Evolutionary conservation across 768 basidiomycete genomes (phyloP).

Genomic region (Rhodotorula kratochvilovae): DNA sequence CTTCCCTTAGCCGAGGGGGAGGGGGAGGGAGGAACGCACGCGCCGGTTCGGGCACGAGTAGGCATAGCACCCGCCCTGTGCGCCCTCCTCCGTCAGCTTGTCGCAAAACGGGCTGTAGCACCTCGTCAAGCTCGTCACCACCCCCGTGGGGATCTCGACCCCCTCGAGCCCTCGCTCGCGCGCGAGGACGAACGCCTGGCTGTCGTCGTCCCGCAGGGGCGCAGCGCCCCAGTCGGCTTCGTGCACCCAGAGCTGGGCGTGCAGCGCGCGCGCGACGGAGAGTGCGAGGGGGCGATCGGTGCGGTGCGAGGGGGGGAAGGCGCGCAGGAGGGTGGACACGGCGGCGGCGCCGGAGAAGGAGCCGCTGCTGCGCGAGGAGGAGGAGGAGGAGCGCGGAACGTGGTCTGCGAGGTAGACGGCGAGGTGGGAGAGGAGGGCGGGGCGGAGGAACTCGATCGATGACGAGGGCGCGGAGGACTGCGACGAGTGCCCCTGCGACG

Average conservation of each 20-base stretch:
- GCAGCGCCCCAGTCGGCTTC: slow-evolving; percentile 93
- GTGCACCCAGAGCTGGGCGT: slow-evolving; percentile 89
- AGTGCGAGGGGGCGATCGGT: slow-evolving; percentile 63
- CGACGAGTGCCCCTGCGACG: neutral
- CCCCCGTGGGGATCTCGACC: slow-evolving; percentile 76
- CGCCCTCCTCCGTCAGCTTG: neutral
- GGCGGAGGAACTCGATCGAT: slow-evolving; percentile 56
- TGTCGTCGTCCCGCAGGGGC: slow-evolving; percentile 55
- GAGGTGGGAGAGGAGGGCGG: slow-evolving; percentile 77
- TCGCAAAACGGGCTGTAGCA: slow-evolving; percentile 67
- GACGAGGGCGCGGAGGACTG: slow-evolving; percentile 16
- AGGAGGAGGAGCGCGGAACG: slow-evolving; percentile 62
- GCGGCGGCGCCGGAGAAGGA: slow-evolving; percentile 91
- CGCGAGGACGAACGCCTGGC: neutral
- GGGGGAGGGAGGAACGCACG: neutral
- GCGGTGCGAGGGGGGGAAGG: slow-evolving; percentile 51
- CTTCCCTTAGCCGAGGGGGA: too few relatives aligned
- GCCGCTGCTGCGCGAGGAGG: slow-evolving; percentile 90
- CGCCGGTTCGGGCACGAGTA: slow-evolving; percentile 24
- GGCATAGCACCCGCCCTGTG: slow-evolving; percentile 15
- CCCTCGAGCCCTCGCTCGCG: slow-evolving; percentile 55
- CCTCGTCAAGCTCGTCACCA: slow-evolving; percentile 79
- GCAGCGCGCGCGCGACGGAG: slow-evolving; percentile 81
- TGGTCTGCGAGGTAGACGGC: slow-evolving; percentile 85
- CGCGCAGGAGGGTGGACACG: slow-evolving; percentile 60